Base-by-base conservation (phyloP, 306 rosid species). In the Ziziphus jujuba region DNA sequence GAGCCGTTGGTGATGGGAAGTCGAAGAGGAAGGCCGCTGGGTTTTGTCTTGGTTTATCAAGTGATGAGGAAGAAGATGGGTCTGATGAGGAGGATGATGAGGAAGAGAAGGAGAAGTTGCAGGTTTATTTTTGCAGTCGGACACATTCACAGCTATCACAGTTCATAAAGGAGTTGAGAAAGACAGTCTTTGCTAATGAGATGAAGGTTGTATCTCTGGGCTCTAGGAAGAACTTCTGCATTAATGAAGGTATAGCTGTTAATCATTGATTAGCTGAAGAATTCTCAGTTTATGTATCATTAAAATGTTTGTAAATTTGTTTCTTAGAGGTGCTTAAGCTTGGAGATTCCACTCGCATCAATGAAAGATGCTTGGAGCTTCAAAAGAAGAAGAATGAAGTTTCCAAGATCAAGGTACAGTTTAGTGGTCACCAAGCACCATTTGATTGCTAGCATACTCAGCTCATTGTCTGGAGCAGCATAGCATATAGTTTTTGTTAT, bases 111-210 rank as follows among this genome's bases (percentile, higher is more conserved):
- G 75, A 84, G 78, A 84, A 65, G 74, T 72, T 82, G 28, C 84
- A 86, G 82, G 90, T 89, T 61, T 92, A 82, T 72, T 92, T 89
- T 74, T 89, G 98, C 61, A 89, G 97, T 72, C 82, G 97, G 75
- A 89, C 98, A 0, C 98, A 92, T 80, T 92, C 98, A 1, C 97
- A 92, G 78, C 98, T 92, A 60, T 92, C 97, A 1, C 97, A 92
- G 77, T 92, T 92, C 69, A 63, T 90, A 63, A 86, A 78, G 85
- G 98, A 92, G 85, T 78, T 92, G 54, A 72, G 75, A 77, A 92
- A 68, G 83, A 92, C 97, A 0, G 75, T 78, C 34, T 89, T 89
- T 66, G 88, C 91, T 38, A 65, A 62, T 61, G 91, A 86, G 74
- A 74, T 92, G 75, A 66, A 61, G 61, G 91, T 80, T 72, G 87